Percentiles rank a stretch among this genome's conserved stretches.
Evolutionary conservation across 2,329 filamentous ascomycete species (phyloP).

Genomic region (Colletotrichum sp.): DNA sequence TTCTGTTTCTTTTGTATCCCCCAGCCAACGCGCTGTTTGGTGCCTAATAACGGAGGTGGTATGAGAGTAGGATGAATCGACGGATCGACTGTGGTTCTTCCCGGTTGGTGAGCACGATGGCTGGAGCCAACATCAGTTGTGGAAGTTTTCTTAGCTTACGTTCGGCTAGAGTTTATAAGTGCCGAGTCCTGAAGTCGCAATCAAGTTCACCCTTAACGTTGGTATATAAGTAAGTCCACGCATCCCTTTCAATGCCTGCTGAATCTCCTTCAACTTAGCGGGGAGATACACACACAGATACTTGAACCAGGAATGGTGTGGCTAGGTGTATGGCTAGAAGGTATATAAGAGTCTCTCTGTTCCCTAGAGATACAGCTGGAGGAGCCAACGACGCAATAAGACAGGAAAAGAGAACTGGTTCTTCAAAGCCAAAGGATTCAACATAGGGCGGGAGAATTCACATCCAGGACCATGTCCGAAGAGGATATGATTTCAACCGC

Average conservation of each 20-base stretch:
- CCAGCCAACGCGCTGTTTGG: no score
- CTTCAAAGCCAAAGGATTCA: not conserved
- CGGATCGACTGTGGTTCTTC: no score
- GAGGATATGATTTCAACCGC: rapidly evolving
- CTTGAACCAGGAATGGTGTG: rapidly evolving
- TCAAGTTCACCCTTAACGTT: not conserved
- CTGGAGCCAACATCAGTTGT: no score
- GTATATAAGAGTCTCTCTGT: not conserved
- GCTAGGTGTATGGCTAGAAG: not conserved
- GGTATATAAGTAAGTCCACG: not conserved
- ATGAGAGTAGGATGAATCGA: no score
- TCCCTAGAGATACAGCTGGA: not conserved
- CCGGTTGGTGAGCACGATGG: no score
- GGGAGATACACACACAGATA: not conserved
- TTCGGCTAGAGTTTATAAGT: no score
- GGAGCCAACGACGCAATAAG: not conserved
- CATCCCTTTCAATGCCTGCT: no score
- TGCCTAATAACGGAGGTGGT: no score
- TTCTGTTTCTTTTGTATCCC: no score
- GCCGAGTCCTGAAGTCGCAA: no score
- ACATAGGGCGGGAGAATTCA: not conserved
- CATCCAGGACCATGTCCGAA: not conserved
- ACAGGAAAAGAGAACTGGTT: not conserved
- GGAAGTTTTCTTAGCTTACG: no score
- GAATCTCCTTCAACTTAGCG: rapidly evolving